These are phyloP conservation scores for Aspergillus neoniger DNA, from an alignment of 2,329 filamentous ascomycete species.

Conservation along the genomic window DNA sequence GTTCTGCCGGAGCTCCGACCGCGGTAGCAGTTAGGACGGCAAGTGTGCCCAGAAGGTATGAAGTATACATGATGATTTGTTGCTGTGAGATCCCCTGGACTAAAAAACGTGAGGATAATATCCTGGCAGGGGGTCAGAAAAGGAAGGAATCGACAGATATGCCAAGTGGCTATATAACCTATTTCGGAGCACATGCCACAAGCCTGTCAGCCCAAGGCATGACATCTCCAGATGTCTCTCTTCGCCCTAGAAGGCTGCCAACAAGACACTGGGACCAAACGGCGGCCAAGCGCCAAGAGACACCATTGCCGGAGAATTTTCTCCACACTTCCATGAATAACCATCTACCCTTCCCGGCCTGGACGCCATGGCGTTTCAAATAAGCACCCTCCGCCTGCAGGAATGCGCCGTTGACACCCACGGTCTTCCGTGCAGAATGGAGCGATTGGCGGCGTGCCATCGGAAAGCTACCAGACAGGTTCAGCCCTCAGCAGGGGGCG, in stretches of 20 bases:
- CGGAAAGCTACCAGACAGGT: neutral
- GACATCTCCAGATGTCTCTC: neutral
- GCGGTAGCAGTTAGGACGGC: constrained; percentile 9
- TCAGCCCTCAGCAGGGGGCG: neutral
- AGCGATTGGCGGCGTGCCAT: neutral
- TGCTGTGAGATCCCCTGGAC: neutral
- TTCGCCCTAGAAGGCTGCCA: no score
- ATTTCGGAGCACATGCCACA: neutral
- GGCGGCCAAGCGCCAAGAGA: neutral
- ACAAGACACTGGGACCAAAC: neutral
- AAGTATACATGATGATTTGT: constrained; percentile 12
- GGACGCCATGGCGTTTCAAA: neutral
- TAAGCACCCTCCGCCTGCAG: neutral
- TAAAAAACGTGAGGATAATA: neutral
- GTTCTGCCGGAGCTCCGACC: neutral
- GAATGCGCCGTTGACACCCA: neutral
- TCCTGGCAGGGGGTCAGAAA: neutral
- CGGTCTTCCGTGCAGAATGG: neutral
- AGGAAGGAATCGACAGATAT: neutral
- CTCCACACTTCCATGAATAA: constrained; percentile 9
- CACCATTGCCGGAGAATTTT: neutral
- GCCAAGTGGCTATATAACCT: neutral
- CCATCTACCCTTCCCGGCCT: no score
- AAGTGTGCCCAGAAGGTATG: constrained; percentile 14
- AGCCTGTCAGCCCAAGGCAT: neutral